phyloP scores from a whole-genome alignment of 768 basidiomycete genomes.

The Gautieria morchelliformis region DNA sequence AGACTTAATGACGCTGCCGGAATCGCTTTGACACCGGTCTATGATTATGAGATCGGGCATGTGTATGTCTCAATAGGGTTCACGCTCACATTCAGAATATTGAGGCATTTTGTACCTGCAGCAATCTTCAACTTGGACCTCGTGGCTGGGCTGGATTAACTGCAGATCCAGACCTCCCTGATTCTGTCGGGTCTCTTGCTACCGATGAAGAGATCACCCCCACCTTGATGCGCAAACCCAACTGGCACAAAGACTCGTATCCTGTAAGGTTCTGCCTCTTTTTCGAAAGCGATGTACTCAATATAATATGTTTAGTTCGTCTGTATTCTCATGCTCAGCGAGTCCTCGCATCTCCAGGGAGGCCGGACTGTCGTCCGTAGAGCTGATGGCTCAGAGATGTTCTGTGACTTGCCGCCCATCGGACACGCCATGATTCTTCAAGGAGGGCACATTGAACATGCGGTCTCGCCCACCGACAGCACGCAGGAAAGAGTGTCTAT shows the following conservation, averaged over 20 bases:
- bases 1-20: constrained; percentile 7
- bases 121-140: constrained; percentile 10
- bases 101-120: not conserved
- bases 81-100: not conserved
- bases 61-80: not conserved
- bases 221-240: constrained; percentile 4
- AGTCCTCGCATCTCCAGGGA: constrained; percentile 4
- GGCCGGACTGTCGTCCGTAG: constrained; percentile 5
- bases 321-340: constrained; percentile 9
- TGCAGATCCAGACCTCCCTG: constrained; percentile 8
- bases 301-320: constrained; percentile 1
- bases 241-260: constrained; percentile 11
- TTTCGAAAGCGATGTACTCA: not conserved
- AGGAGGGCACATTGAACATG: constrained; percentile 7
- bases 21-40: not conserved
- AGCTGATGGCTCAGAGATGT: constrained; percentile 6
- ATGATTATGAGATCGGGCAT: constrained; percentile 10
- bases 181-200: constrained; percentile 1
- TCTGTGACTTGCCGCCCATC: constrained; percentile 7
- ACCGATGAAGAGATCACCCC: constrained; percentile 3
- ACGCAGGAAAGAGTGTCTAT: constrained; percentile 9
- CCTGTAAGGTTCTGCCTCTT: constrained; percentile 4
- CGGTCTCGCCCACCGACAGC: constrained; percentile 6
- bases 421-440: constrained; percentile 10
- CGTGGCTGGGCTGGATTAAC: constrained; percentile 8